Percentiles rank a stretch among this genome's conserved stretches.
Conservation (phyloP, 2,329 filamentous ascomycete species). For the Hymenoscyphus infarciens region DNA sequence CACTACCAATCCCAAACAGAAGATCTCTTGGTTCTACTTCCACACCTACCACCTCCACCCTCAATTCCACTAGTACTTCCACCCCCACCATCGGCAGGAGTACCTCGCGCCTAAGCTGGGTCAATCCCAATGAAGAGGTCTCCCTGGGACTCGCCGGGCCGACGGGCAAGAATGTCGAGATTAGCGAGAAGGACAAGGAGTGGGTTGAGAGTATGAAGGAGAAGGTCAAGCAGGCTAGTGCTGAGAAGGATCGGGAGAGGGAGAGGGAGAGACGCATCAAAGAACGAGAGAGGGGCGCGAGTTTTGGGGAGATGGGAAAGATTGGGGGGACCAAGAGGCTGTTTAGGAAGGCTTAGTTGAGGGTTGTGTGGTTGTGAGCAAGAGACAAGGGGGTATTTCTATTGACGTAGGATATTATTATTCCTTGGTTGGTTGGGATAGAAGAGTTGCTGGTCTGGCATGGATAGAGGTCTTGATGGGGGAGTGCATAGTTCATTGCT, state of each 20-base stretch:
- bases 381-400: too few relatives aligned
- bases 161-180: constrained; percentile 59
- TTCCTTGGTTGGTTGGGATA: too few relatives aligned
- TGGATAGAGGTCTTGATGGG: too few relatives aligned
- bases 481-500: neutral
- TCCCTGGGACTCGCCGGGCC: constrained; percentile 69
- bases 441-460: too few relatives aligned
- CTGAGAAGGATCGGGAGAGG: constrained; percentile 45
- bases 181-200: constrained; percentile 68
- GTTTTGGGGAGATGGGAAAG: constrained; percentile 63
- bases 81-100: constrained; percentile 14
- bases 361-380: too few relatives aligned
- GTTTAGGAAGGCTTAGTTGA: constrained; percentile 40
- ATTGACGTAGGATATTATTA: too few relatives aligned
- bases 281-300: constrained; percentile 14
- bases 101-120: constrained; percentile 51
- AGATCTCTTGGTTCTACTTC: constrained; percentile 13
- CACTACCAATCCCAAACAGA: constrained; percentile 18
- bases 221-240: constrained; percentile 69
- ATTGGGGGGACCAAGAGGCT: constrained; percentile 70
- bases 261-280: constrained; percentile 19
- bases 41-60: constrained; percentile 8
- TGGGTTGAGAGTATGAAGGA: constrained; percentile 85
- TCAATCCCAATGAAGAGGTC: constrained; percentile 48
- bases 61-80: too few relatives aligned